Base-by-base conservation (phyloP, 2,329 filamentous ascomycete species). In the Fusarium setosum region DNA sequence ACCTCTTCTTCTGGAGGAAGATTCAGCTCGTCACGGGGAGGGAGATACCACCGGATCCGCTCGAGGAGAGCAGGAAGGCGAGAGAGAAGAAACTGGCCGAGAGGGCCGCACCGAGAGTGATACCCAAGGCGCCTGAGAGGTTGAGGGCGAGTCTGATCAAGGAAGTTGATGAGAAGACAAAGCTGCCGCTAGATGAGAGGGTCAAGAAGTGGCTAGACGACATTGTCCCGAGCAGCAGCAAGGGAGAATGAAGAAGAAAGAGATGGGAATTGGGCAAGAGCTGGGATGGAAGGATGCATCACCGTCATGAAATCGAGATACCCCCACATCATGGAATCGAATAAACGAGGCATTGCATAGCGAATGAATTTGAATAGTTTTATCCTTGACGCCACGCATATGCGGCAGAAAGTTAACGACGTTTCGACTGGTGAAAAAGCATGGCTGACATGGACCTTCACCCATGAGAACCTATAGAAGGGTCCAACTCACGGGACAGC, bases 151-250 rank as follows among this genome's bases (percentile, higher is more conserved):
- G 58, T 13, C 48, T 58, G 20, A 47, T 71, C 48, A 67, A 66
- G 40, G 56, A 71, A 17, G 54, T 72, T n/a, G 69, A 65, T 29
- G 62, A 71, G 13, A 55, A 68, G 34, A 64, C 67, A 8, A 65
- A 68, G 52, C 31, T 68, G 5, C 63, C 63, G 17, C 54, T 72
- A 4, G 48, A 68, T 13, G 70, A 72, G 13, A 71, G 63, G 18
- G 70, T 72, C 13, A 23, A 44, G 15, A 63, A 51, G 38, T 72
- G 70, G 70, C 34, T 72, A 58, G 54, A 59, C n/a, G 69, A 71
- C 32, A 56, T 72, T 23, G 29, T 68, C 29, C 34, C 59, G 13
- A 47, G 18, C 24, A 31, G 62, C 9, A 54, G 23, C 35, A 56
- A 54, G 44, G 34, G 20, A 35, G 6, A 41, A 21, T 38, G 45